Conservation (phyloP, 2,329 filamentous ascomycete species). For the Eurotiales sp. region DNA sequence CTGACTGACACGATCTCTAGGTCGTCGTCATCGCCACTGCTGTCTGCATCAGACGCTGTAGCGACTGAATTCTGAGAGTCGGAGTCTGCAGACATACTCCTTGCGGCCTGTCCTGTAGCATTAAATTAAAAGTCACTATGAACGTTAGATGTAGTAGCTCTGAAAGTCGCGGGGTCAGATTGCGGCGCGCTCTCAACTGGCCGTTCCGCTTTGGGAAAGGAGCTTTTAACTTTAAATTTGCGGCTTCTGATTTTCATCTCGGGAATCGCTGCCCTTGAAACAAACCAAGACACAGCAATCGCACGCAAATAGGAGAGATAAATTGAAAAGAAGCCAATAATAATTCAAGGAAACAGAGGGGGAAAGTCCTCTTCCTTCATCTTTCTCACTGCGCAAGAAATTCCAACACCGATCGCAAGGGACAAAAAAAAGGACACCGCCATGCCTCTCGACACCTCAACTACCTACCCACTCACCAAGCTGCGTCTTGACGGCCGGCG, state of each 20-base stretch:
- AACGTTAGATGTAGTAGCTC: too few species aligned
- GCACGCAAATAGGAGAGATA: too few species aligned
- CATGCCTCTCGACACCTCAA: conserved; percentile 94
- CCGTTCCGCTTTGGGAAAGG: conserved; percentile 22
- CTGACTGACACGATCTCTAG: conserved; percentile 37
- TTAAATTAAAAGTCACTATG: too few species aligned
- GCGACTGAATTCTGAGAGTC: conserved; percentile 25
- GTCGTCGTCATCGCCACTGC: conserved; percentile 32
- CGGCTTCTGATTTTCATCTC: conserved; percentile 1
- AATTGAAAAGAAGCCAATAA: too few species aligned
- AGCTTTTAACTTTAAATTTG: conserved; percentile 19
- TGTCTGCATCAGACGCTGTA: conserved; percentile 25
- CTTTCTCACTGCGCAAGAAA: too few species aligned
- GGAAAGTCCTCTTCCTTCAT: too few species aligned
- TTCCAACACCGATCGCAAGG: too few species aligned
- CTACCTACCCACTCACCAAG: conserved; percentile 82
- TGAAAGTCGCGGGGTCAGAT: too few species aligned
- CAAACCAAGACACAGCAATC: too few species aligned
- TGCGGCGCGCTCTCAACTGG: not conserved
- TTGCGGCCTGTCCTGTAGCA: too few species aligned
- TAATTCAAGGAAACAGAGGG: too few species aligned
- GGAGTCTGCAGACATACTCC: conserved; percentile 23
- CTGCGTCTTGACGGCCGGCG: conserved; percentile 78
- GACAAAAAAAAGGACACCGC: not conserved
- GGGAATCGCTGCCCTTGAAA: too few species aligned